These are phyloP conservation scores for Aureobasidium zeae DNA, from an alignment of 2,329 filamentous ascomycete species.

Conservation along the genomic window DNA sequence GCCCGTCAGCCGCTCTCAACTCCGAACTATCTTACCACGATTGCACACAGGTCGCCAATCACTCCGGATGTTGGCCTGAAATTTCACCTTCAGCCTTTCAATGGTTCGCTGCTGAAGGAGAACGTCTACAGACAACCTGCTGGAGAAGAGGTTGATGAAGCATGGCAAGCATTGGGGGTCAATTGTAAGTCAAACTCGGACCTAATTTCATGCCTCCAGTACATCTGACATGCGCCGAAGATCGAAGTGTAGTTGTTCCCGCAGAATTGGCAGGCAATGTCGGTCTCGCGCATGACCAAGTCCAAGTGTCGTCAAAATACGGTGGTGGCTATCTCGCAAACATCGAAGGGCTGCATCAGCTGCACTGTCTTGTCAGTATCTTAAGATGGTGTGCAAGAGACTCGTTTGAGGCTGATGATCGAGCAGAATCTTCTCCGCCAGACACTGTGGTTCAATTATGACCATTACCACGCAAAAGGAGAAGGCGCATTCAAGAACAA, in stretches of 20 bases:
- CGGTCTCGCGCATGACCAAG: too few relatives aligned
- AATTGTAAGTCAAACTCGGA: slow-evolving; percentile 36
- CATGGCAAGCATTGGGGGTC: slow-evolving; percentile 46
- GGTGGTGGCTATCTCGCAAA: too few relatives aligned
- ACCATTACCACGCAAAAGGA: slow-evolving; percentile 45
- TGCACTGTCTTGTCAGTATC: too few relatives aligned
- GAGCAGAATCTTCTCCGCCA: slow-evolving; percentile 50
- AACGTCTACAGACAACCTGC: slow-evolving; percentile 44
- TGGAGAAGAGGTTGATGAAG: slow-evolving; percentile 46
- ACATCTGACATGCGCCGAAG: too few relatives aligned
- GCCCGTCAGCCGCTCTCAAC: background rate
- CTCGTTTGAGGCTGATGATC: slow-evolving; percentile 30
- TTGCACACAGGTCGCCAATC: slow-evolving; percentile 22
- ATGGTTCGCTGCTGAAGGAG: slow-evolving; percentile 48
- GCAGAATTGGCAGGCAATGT: too few relatives aligned
- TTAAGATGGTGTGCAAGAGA: too few relatives aligned
- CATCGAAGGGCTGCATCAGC: too few relatives aligned
- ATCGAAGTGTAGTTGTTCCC: too few relatives aligned
- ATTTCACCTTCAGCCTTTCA: slow-evolving; percentile 40
- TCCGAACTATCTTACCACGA: background rate
- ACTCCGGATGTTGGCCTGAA: slow-evolving; percentile 34
- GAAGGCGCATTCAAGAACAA: slow-evolving; percentile 48
- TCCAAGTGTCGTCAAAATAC: too few relatives aligned
- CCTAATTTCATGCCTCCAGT: background rate
- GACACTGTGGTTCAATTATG: slow-evolving; percentile 49